These are phyloP conservation scores for Cryptococcus sp. DNA, from an alignment of 1,284 basidiomycete genomes.

Conservation along the genomic window DNA sequence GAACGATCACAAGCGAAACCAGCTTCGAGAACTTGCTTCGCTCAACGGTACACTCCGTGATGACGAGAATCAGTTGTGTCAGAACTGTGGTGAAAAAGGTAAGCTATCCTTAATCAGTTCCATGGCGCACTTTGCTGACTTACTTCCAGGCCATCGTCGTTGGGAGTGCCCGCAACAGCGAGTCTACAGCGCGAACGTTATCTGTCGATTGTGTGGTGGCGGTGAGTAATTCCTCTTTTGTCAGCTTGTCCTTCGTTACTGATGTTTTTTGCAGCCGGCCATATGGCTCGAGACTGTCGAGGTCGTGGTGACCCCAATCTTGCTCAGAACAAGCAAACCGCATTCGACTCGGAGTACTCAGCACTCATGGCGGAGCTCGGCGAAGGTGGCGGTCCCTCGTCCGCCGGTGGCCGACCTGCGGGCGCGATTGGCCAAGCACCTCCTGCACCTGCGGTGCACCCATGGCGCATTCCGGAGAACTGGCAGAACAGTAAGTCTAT, in stretches of 20 bases:
- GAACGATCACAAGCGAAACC: slow-evolving; percentile 99
- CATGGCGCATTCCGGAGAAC: slow-evolving; percentile 57
- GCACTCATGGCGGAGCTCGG: slow-evolving; percentile 97
- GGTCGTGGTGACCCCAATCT: slow-evolving; percentile 56
- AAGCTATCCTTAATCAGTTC: slow-evolving; percentile 13
- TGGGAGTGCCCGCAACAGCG: slow-evolving; percentile 96
- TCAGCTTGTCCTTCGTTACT: not conserved
- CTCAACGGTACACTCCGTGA: slow-evolving; percentile 98
- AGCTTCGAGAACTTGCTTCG: slow-evolving; percentile 95
- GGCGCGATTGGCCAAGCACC: slow-evolving; percentile 36
- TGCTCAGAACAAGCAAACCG: slow-evolving; percentile 53
- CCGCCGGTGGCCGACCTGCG: slow-evolving; percentile 52
- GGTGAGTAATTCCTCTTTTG: slow-evolving; percentile 20
- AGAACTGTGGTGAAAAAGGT: slow-evolving; percentile 83
- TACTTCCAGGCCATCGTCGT: slow-evolving; percentile 68
- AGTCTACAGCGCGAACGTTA: slow-evolving; percentile 96
- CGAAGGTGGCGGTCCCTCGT: slow-evolving; percentile 62
- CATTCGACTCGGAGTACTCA: slow-evolving; percentile 95
- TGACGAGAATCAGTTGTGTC: slow-evolving; percentile 98
- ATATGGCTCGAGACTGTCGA: slow-evolving; percentile 95
- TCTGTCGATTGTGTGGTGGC: slow-evolving; percentile 94
- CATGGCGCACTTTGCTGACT: slow-evolving; percentile 8
- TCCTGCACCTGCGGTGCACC: slow-evolving; percentile 50
- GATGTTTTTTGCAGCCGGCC: slow-evolving; percentile 58
- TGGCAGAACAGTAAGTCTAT: slow-evolving; percentile 49